Evolutionary conservation across 2,329 filamentous ascomycete species (phyloP).

Genomic region (Alternaria conjuncta): DNA sequence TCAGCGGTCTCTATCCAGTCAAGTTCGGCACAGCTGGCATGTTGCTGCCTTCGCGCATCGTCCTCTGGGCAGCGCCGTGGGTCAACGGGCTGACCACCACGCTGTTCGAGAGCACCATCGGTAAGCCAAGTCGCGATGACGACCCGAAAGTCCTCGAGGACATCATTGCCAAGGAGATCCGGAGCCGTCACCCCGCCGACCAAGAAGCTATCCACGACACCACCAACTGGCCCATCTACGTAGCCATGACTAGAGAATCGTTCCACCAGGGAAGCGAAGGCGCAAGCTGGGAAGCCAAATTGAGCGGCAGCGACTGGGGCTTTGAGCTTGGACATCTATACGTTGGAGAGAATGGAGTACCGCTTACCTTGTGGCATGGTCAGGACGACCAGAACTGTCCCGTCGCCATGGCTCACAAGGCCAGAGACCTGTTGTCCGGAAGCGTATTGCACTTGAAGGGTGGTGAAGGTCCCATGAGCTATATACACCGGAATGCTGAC

Average conservation of each 20-base stretch:
- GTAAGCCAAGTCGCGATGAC: conserved; percentile 31
- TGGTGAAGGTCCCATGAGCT: conserved; percentile 37
- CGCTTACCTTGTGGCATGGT: conserved; percentile 45
- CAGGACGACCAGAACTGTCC: conserved; percentile 38
- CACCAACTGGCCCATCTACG: conserved; percentile 27
- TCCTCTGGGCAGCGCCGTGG: conserved; percentile 38
- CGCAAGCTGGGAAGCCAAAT: conserved; percentile 36
- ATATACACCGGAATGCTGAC: conserved; percentile 27
- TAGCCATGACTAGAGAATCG: conserved; percentile 35
- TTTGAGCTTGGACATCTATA: conserved; percentile 40
- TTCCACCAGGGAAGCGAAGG: conserved; percentile 36
- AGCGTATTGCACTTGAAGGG: conserved; percentile 28
- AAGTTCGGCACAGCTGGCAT: conserved; percentile 37
- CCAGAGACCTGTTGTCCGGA: conserved; percentile 28
- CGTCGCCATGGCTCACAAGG: conserved; percentile 30
- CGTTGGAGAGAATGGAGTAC: conserved; percentile 21
- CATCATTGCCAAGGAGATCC: conserved; percentile 30
- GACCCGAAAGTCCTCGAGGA: conserved; percentile 36
- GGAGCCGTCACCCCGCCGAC: conserved; percentile 25
- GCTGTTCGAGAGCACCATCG: conserved; percentile 32
- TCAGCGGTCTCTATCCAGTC: conserved; percentile 35
- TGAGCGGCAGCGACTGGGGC: conserved; percentile 39
- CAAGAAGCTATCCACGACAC: conserved; percentile 28
- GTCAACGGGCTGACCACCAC: conserved; percentile 25
- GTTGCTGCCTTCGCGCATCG: conserved; percentile 26